phyloP scores from a whole-genome alignment of 768 basidiomycete genomes.

The Calvatia gigantea region DNA sequence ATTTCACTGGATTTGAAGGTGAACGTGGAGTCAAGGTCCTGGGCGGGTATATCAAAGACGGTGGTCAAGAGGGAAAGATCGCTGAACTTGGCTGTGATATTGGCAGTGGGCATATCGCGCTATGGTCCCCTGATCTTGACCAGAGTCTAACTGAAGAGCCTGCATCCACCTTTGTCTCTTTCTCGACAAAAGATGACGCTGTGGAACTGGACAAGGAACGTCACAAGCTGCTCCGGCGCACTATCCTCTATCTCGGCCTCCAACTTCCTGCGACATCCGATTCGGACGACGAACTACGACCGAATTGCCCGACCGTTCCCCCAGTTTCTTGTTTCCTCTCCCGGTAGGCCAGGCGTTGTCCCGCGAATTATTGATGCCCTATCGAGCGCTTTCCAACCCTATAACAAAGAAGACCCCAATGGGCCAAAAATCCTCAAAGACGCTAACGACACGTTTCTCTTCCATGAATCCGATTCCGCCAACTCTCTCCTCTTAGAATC shows the following conservation, averaged over 20 bases:
- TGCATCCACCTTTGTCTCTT: conserved; percentile 2
- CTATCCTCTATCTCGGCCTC: conserved; percentile 31
- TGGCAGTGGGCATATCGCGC: conserved; percentile 5
- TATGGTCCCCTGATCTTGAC: conserved; percentile 3
- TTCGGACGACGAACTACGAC: conserved; percentile 25
- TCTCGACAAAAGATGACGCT: background rate
- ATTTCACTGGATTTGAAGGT: conserved; percentile 2
- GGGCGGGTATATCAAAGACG: conserved; percentile 1
- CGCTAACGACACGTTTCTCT: conserved; percentile 65
- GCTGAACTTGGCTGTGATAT: conserved; percentile 8
- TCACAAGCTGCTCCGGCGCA: conserved; percentile 24
- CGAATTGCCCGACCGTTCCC: conserved; percentile 47
- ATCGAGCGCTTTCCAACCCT: conserved; percentile 22
- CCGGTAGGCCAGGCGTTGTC: conserved; percentile 37
- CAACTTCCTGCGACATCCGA: conserved; percentile 30
- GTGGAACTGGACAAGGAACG: conserved; percentile 2
- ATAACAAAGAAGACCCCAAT: conserved; percentile 20
- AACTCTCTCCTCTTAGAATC: conserved; percentile 22
- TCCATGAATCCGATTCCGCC: conserved; percentile 41
- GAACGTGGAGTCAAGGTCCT: background rate
- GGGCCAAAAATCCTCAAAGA: conserved; percentile 45
- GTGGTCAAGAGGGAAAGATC: background rate
- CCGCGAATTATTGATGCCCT: conserved; percentile 35
- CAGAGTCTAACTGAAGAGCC: conserved; percentile 20
- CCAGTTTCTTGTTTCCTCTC: conserved; percentile 53